These are phyloP conservation scores for Bipolaris victoriae DNA, from an alignment of 2,329 filamentous ascomycete genomes.

Conservation along the genomic window DNA sequence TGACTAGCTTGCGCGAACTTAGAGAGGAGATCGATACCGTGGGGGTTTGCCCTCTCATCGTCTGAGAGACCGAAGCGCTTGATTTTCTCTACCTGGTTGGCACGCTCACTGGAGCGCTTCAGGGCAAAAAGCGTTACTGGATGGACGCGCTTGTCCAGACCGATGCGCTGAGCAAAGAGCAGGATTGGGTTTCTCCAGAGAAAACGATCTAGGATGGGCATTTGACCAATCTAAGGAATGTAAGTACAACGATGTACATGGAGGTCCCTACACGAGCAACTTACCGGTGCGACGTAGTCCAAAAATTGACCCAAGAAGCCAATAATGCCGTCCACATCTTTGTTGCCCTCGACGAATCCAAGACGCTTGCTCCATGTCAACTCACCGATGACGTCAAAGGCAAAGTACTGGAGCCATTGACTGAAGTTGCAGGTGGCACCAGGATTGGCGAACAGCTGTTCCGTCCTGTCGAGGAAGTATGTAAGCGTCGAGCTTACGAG, in stretches of 20 bases:
- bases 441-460: constrained; percentile 51
- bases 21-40: constrained; percentile 66
- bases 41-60: constrained; percentile 36
- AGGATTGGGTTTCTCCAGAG: constrained; percentile 78
- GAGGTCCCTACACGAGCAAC: constrained; percentile 23
- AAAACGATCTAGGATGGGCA: constrained; percentile 72
- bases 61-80: constrained; percentile 50
- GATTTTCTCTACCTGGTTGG: constrained; percentile 59
- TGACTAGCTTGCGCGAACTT: constrained; percentile 74
- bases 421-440: constrained; percentile 66
- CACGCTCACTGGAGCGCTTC: constrained; percentile 69
- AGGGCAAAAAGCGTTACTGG: constrained; percentile 75
- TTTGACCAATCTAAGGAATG: constrained; percentile 68
- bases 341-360: constrained; percentile 75
- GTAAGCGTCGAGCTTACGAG: constrained; percentile 77
- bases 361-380: constrained; percentile 77
- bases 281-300: constrained; percentile 72
- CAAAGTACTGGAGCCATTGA: constrained; percentile 78
- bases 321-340: constrained; percentile 78
- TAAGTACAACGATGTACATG: constrained; percentile 11
- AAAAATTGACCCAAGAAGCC: constrained; percentile 68
- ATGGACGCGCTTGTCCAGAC: constrained; percentile 71
- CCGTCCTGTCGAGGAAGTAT: constrained; percentile 66
- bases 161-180: constrained; percentile 70
- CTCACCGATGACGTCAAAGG: constrained; percentile 81